phyloP scores from a whole-genome alignment of 1,284 basidiomycete species.

The Agroathelia rolfsii region DNA sequence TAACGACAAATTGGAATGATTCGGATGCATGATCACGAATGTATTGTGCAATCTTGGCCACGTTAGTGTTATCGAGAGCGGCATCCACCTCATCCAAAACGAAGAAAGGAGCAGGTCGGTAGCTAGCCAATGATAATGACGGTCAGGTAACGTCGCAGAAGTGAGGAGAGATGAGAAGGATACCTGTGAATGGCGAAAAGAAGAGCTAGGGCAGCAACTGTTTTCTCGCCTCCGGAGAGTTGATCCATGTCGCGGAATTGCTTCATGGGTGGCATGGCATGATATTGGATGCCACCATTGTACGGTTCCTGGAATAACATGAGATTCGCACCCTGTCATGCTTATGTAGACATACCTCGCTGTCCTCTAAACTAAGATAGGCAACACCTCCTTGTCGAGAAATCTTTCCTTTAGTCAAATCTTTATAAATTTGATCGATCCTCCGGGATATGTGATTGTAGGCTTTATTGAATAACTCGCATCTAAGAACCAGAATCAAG shows the following conservation, averaged over 20 bases:
- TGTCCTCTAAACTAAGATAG: conserved; percentile 92
- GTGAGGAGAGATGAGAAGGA: conserved; percentile 7
- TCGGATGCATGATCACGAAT: conserved; percentile 74
- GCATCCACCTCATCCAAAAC: conserved; percentile 98
- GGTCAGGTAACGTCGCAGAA: conserved; percentile 7
- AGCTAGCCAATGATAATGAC: conserved; percentile 36
- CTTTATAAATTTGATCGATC: conserved; percentile 96
- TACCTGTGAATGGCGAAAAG: conserved; percentile 95
- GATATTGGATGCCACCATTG: conserved; percentile 91
- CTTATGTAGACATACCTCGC: conserved; percentile 50
- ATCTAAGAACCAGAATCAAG: too few species aligned
- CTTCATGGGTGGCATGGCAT: conserved; percentile 99
- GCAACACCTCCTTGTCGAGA: conserved; percentile 94
- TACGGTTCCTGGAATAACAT: conserved; percentile 75
- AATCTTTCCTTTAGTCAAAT: conserved; percentile 89
- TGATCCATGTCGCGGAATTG: conserved; percentile 99
- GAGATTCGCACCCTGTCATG: conserved; percentile 1
- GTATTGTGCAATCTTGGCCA: conserved; percentile 87
- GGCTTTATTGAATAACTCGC: conserved; percentile 90
- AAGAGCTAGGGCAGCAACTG: conserved; percentile 91
- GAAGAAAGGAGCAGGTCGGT: conserved; percentile 97
- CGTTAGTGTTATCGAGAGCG: conserved; percentile 93
- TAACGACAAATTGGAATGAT: conserved; percentile 92
- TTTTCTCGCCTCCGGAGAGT: conserved; percentile 96
- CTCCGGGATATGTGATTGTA: conserved; percentile 92